Base-by-base conservation (phyloP, 805 yeast genomes). In the Zygosaccharomyces bisporus region DNA sequence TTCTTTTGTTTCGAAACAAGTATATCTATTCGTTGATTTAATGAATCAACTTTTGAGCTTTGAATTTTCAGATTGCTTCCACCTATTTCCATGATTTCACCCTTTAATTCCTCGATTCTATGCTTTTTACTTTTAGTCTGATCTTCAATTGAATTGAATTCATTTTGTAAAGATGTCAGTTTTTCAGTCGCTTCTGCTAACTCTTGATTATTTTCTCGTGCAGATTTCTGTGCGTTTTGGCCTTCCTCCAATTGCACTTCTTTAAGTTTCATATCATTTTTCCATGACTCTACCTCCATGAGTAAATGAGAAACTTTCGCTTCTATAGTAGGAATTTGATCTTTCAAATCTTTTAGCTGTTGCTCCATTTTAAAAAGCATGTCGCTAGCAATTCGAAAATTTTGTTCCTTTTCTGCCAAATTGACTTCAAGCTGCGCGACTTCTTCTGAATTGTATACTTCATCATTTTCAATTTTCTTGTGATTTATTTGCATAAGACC, bases 51-150 rank as follows among this genome's bases (percentile, higher is more conserved):
- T 57, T 80, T 84, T 1, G 95, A 77, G 49, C 80, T 83, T 56
- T 89, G 96, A 48, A 85, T 63, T 45, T 86, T 79, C 51, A 93
- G 71, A 49, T 80, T 80, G 6, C 86, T 82, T 48, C 99, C 99
- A 43, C 99, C 99, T 43, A 87, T 83, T 39, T 85, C 82, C 86
- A 90, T 79, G 31, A 93, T 87, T 57, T 81, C 75, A 45, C 82
- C 86, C 53, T 88, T 90, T 3, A 90, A 66, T 0, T 54, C 71
- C 9, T 73, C 71, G 32, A 93, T 84, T 45, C 76, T 71, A 5
- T 63, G 47, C 9, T 57, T 58, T 79, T 86, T 33, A 77, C 63
- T 24, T 20, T 69, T 64, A 52, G 89, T 79, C 52, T 77, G 78
- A 2, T 68, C 66, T 55, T 78, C 73, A 6, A 89, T 60, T 3